Evolutionary conservation across 176 grass and related monocot genomes (phyloP).

Genomic region (Eremochloa ophiuroides): DNA sequence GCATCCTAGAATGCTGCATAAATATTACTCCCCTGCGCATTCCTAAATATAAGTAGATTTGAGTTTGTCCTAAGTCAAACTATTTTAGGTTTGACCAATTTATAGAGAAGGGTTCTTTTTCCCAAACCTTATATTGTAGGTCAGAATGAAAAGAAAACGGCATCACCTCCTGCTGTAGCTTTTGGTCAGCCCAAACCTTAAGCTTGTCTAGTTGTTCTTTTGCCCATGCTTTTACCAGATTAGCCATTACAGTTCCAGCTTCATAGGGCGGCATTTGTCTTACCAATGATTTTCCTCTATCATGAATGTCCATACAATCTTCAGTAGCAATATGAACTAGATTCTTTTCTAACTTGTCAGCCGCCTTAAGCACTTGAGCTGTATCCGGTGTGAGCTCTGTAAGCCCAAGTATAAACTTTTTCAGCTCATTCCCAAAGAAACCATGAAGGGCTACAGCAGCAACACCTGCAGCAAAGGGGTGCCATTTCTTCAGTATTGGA

Average conservation of each 20-base stretch:
- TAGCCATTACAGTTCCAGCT: conserved; percentile 58
- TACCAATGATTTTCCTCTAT: conserved; percentile 66
- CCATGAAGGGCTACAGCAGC: conserved; percentile 71
- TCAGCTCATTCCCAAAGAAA: conserved; percentile 76
- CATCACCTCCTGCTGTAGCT: conserved; percentile 68
- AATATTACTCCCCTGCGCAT: background rate
- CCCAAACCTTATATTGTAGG: too few relatives aligned
- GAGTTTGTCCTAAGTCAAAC: too few relatives aligned
- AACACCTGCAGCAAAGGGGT: conserved; percentile 66
- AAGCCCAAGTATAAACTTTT: conserved; percentile 54
- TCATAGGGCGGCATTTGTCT: conserved; percentile 81
- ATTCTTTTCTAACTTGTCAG: conserved; percentile 81
- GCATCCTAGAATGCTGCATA: conserved; percentile 38
- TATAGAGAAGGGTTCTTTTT: too few relatives aligned
- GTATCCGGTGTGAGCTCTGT: conserved; percentile 60
- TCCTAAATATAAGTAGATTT: background rate
- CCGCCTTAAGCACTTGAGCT: conserved; percentile 65
- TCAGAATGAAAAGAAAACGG: conserved; percentile 15
- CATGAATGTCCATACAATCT: conserved; percentile 64
- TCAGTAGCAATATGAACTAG: conserved; percentile 75
- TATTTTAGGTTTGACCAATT: too few relatives aligned
- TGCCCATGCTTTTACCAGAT: conserved; percentile 79
- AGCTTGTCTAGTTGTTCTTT: conserved; percentile 55
- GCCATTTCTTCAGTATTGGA: conserved; percentile 80
- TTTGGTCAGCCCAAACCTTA: conserved; percentile 54